phyloP scores from a whole-genome alignment of 306 rosid genomes.

The Elaeagnus macrophylla region DNA sequence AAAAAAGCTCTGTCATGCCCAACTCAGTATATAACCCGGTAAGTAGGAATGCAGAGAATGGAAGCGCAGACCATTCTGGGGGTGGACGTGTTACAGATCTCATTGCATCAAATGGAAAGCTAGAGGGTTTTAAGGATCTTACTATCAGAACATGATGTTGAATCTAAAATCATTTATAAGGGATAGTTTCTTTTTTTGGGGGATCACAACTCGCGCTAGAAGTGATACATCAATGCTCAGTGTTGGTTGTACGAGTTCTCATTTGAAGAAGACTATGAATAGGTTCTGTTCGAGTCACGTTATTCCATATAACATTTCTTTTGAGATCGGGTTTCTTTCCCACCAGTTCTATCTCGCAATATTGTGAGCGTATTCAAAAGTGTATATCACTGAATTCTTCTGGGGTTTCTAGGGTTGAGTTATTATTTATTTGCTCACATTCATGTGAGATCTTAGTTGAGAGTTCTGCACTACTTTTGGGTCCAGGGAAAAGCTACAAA shows the following conservation, averaged over 20 bases:
- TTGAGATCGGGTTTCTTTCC: background rate
- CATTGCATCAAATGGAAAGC: slow-evolving; percentile 52
- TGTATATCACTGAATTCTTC: slow-evolving; percentile 52
- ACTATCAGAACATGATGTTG: slow-evolving; percentile 29
- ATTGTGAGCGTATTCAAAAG: slow-evolving; percentile 39
- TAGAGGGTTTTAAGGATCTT: slow-evolving; percentile 58
- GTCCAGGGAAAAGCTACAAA: slow-evolving; percentile 31
- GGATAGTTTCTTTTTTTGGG: slow-evolving; percentile 17
- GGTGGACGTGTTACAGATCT: slow-evolving; percentile 31
- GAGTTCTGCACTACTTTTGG: slow-evolving; percentile 32
- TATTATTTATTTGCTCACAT: slow-evolving; percentile 26
- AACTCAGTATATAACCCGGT: slow-evolving; percentile 42
- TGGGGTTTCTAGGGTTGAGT: slow-evolving; percentile 35
- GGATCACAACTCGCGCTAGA: slow-evolving; percentile 22
- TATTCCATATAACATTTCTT: too few relatives aligned
- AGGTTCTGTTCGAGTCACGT: too few relatives aligned
- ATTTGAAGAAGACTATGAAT: too few relatives aligned
- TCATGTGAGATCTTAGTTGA: slow-evolving; percentile 37
- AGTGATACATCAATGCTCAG: too few relatives aligned
- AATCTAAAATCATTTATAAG: slow-evolving; percentile 8
- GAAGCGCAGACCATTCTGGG: slow-evolving; percentile 32
- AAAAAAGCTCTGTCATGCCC: slow-evolving; percentile 59
- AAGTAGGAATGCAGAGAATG: slow-evolving; percentile 46
- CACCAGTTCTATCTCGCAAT: slow-evolving; percentile 24
- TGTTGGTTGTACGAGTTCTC: too few relatives aligned